Conservation (phyloP, 202 grass and related monocot species). For the Setaria italica region DNA sequence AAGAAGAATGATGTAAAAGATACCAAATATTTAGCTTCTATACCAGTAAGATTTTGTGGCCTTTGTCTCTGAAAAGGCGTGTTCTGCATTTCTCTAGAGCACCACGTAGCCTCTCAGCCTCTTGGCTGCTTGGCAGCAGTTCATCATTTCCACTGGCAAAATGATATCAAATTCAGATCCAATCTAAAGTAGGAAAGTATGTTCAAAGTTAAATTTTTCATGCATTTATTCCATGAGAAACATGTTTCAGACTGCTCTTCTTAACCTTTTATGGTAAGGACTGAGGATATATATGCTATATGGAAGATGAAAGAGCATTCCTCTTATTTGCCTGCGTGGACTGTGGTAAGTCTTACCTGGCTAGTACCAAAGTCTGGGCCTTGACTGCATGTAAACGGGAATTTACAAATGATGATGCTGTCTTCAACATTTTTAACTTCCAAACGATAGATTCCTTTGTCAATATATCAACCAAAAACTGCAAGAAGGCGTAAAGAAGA, state of each 20-base stretch:
- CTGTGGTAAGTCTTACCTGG: conserved; percentile 60
- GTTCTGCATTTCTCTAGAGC: conserved; percentile 66
- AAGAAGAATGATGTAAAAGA: neutral
- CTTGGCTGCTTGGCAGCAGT: conserved; percentile 76
- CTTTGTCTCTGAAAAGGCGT: conserved; percentile 76
- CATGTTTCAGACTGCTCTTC: conserved; percentile 18
- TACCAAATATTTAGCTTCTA: conserved; percentile 3
- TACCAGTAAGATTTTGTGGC: conserved; percentile 89
- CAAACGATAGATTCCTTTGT: conserved; percentile 75
- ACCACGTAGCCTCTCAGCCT: conserved; percentile 70
- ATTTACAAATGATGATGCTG: conserved; percentile 72
- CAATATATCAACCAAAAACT: conserved; percentile 65
- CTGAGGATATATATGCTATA: neutral
- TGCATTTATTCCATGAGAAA: neutral
- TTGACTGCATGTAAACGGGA: conserved; percentile 86
- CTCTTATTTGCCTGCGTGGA: neutral
- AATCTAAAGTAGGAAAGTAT: conserved; percentile 4
- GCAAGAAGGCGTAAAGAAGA: neutral
- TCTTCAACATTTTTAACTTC: conserved; percentile 85
- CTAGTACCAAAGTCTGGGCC: conserved; percentile 79
- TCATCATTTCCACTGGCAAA: conserved; percentile 84
- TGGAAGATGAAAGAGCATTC: neutral
- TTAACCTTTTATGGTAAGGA: neutral
- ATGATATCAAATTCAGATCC: conserved; percentile 45
- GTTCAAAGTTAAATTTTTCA: conserved; percentile 11